These are phyloP conservation scores for Pterocarpus macrocarpus DNA, from an alignment of 306 rosid species.

Conservation along the genomic window DNA sequence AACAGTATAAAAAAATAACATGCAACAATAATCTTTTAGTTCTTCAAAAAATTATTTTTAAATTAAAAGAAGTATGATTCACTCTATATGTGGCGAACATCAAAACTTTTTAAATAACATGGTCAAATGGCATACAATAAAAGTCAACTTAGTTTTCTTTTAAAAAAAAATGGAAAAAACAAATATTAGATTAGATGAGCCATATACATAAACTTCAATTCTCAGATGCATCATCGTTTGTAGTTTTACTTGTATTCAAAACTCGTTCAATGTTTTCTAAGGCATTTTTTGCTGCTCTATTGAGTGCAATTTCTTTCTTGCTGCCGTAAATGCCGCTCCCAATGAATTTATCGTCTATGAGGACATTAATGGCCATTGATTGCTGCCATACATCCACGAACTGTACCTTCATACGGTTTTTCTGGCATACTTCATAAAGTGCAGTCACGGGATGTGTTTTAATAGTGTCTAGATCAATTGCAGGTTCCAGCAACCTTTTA, in stretches of 20 bases:
- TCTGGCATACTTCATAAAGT: conserved; percentile 64
- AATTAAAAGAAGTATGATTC: too few species aligned
- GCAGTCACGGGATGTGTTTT: conserved; percentile 58
- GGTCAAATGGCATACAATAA: too few species aligned
- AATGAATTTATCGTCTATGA: conserved; percentile 43
- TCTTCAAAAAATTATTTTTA: too few species aligned
- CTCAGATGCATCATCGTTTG: background rate
- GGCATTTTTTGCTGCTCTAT: conserved; percentile 71
- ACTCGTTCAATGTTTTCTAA: conserved; percentile 48
- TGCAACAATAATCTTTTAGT: too few species aligned
- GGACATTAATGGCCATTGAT: conserved; percentile 41
- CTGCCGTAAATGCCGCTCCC: conserved; percentile 52
- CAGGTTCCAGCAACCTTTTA: conserved; percentile 58
- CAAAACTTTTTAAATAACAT: too few species aligned
- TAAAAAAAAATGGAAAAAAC: too few species aligned
- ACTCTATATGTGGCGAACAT: too few species aligned
- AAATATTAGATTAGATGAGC: background rate
- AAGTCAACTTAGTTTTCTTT: too few species aligned
- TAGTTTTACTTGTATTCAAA: background rate
- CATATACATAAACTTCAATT: background rate
- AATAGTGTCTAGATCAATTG: conserved; percentile 49
- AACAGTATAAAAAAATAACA: too few species aligned
- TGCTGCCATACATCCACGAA: conserved; percentile 61
- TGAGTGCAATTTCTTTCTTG: conserved; percentile 63
- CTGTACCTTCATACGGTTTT: conserved; percentile 44